Base-by-base conservation (phyloP, 2,329 filamentous ascomycete genomes). In the Neodidymelliopsis sp. region DNA sequence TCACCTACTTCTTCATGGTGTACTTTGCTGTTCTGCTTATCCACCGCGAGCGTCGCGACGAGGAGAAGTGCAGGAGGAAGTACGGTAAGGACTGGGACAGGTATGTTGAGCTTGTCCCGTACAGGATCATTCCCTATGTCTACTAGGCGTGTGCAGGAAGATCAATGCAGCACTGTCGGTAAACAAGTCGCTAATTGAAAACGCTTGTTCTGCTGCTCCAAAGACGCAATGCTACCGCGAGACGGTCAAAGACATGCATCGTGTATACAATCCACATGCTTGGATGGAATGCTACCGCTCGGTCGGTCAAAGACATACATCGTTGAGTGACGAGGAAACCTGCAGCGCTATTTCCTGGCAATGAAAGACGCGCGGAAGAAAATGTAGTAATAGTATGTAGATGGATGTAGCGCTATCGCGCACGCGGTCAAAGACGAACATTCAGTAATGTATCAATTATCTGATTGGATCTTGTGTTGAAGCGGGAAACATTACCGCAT, bases 1-100 rank as follows among this genome's bases (percentile, higher is more conserved):
- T 97, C 59, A 96, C 92, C 0, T 97, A 97, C 78, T 97, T 97
- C 71, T 97, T 95, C 76, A 81, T 97, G 61, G 65, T 96, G 6
- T 97, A 97, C 78, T 97, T 97, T 76, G 91, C 86, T 3, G 77
- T 96, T 10, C 76, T 97, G 54, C 80, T 97, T 9, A 79, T 97
- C 43, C 93, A 97, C 71, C 88, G 93, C 15, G 91, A 96, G 70
- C 78, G 85, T 49, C 83, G 93, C 42, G 93, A 97, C 61, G 92
- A 97, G 61, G 89, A 90, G 71, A 96, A 96, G 79, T 97, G 93
- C 74, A 80, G 83, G 56, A 83, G 83, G 68, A 97, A 97, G 80
- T 97, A 97, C 67, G 92, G 92, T 19, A 86, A 86, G 60, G 91
- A 97, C 69, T 97, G 93, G 92, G 84, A 91, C 56, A 83, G 85